Base-by-base conservation (phyloP, 148 eudicot genomes). In the Rhododendron vialii region DNA sequence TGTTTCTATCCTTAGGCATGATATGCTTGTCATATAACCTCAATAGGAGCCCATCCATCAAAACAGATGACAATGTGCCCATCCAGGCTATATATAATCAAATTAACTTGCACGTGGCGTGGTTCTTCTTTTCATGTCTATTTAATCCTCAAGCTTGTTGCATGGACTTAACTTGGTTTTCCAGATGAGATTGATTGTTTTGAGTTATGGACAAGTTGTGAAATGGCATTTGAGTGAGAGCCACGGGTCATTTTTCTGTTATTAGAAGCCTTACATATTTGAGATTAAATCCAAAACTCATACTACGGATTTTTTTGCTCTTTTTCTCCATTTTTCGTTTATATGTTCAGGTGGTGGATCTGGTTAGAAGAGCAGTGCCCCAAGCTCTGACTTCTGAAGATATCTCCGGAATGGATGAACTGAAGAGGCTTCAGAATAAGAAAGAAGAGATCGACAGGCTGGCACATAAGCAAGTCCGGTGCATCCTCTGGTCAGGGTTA, bases 401-500 rank as follows among this genome's bases (percentile, higher is more conserved):
- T 86, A 96, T 95, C 88, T 95, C 98, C 3, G 86, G 89, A 48
- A 91, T 87, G 88, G 96, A 93, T 12, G 99, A 96, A 88, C 89
- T 95, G 78, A 90, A 86, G 88, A 88, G 73, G 83, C 91, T 96
- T 76, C 93, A 91, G 82, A 95, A 89, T 33, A 89, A 88, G 89
- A 95, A 95, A 90, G 92, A 91, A 69, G 90, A 93, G 84, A 92
- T 96, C 1, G 99, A 96, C 86, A 84, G 59, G 89, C 89, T 91
- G 78, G 99, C 99, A 7, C 95, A 93, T 87, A 96, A 84, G 90
- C 99, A 96, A 78, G 98, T 94, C 36, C 93, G 98, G 38, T 69
- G 90, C 28, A 90, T 96, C 28, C 90, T 96, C 65, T 96, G 99
- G 99, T 86, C 94, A 11, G 99, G 99, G 43, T 90, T 95, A 11